phyloP scores from a whole-genome alignment of 176 grass and related monocot species.

The Triticum urartu region DNA sequence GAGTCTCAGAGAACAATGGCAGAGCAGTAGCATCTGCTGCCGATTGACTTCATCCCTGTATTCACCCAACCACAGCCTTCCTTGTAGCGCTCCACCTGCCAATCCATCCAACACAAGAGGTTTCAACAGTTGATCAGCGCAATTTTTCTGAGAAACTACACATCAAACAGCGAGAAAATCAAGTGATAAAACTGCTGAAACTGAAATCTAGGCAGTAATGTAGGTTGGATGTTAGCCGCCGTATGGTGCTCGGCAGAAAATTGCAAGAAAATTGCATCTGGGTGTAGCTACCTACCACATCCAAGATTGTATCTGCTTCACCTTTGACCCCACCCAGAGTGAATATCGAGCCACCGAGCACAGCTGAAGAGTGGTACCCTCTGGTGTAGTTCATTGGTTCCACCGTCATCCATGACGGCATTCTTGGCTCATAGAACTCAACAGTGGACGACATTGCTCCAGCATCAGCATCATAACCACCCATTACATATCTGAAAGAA shows the following conservation, averaged over 20 bases:
- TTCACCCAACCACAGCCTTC: slow-evolving; percentile 61
- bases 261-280: neutral
- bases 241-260: neutral
- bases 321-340: slow-evolving; percentile 59
- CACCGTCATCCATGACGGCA: slow-evolving; percentile 49
- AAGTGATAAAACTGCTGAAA: neutral
- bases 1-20: slow-evolving; percentile 35
- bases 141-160: neutral
- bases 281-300: slow-evolving; percentile 51
- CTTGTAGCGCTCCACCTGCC: slow-evolving; percentile 70
- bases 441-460: slow-evolving; percentile 50
- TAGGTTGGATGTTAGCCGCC: neutral
- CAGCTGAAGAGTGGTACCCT: slow-evolving; percentile 73
- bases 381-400: slow-evolving; percentile 64
- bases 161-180: neutral
- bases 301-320: slow-evolving; percentile 51
- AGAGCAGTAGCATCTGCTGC: slow-evolving; percentile 60
- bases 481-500: slow-evolving; percentile 57
- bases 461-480: slow-evolving; percentile 57
- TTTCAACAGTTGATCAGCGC: neutral
- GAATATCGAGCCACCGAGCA: slow-evolving; percentile 61
- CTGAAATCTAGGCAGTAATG: neutral
- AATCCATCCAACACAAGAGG: neutral
- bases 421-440: slow-evolving; percentile 71
- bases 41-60: slow-evolving; percentile 50